These are phyloP conservation scores for Setaria viridis DNA, from an alignment of 202 grass and related monocot genomes.

Conservation along the genomic window DNA sequence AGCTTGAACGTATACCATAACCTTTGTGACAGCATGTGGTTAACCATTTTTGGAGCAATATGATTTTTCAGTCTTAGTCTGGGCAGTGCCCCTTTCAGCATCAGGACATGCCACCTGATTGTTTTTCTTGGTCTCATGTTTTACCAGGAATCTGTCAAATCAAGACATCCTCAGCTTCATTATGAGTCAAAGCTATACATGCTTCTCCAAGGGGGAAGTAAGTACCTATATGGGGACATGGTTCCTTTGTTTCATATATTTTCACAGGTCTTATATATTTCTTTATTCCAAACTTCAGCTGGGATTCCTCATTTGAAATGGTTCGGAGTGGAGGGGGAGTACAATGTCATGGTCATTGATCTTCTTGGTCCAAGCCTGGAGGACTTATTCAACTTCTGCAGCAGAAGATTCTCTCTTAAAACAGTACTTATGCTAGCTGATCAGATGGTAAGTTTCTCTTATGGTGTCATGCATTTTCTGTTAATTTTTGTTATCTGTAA, in stretches of 20 bases:
- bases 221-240: slow-evolving; percentile 46
- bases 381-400: slow-evolving; percentile 92
- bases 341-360: slow-evolving; percentile 98
- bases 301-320: slow-evolving; percentile 92
- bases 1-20: neutral
- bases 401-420: slow-evolving; percentile 88
- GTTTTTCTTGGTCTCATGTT: slow-evolving; percentile 36
- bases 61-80: slow-evolving; percentile 14
- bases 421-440: slow-evolving; percentile 95
- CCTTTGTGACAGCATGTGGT: neutral
- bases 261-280: slow-evolving; percentile 35
- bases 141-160: slow-evolving; percentile 88
- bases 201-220: slow-evolving; percentile 96
- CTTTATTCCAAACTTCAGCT: slow-evolving; percentile 59
- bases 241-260: neutral
- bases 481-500: slow-evolving; percentile 23
- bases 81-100: slow-evolving; percentile 17
- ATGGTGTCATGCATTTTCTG: slow-evolving; percentile 5
- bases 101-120: slow-evolving; percentile 29
- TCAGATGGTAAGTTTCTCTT: slow-evolving; percentile 69
- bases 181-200: slow-evolving; percentile 97
- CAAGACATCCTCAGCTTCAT: slow-evolving; percentile 97
- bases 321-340: slow-evolving; percentile 96
- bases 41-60: neutral
- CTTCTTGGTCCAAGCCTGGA: slow-evolving; percentile 93